phyloP scores from a whole-genome alignment of 1,284 basidiomycete genomes.

The Mycena citricolor region DNA sequence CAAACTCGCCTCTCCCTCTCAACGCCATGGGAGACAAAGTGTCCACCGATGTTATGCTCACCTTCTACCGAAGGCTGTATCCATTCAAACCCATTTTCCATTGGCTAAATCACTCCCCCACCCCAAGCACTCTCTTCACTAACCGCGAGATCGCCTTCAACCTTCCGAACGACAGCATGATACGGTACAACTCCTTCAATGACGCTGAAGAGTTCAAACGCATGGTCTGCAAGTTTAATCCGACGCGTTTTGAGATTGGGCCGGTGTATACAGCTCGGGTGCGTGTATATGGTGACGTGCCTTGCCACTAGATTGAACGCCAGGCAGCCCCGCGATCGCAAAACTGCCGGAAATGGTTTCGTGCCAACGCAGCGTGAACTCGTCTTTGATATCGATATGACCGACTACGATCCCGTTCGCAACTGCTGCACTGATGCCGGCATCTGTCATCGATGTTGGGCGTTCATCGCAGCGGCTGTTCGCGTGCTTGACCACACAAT shows the following conservation, averaged over 20 bases:
- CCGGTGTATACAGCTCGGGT: slow-evolving; percentile 90
- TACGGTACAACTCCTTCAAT: slow-evolving; percentile 93
- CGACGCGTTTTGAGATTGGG: slow-evolving; percentile 95
- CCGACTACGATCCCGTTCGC: slow-evolving; percentile 95
- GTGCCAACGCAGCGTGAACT: slow-evolving; percentile 86
- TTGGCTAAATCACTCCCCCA: slow-evolving; percentile 94
- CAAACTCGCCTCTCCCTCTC: neutral
- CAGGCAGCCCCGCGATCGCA: slow-evolving; percentile 86
- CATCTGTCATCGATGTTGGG: slow-evolving; percentile 95
- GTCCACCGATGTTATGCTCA: slow-evolving; percentile 67
- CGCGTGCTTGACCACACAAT: slow-evolving; percentile 82
- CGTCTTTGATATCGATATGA: slow-evolving; percentile 99
- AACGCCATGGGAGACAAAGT: slow-evolving; percentile 13
- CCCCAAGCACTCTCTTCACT: slow-evolving; percentile 75
- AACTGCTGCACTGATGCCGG: slow-evolving; percentile 93
- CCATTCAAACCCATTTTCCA: slow-evolving; percentile 92
- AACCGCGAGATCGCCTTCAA: slow-evolving; percentile 98
- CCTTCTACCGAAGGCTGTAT: slow-evolving; percentile 90
- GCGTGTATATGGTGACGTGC: slow-evolving; percentile 32
- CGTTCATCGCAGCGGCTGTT: slow-evolving; percentile 91
- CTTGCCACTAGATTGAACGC: slow-evolving; percentile 8
- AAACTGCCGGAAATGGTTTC: slow-evolving; percentile 79
- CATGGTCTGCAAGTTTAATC: slow-evolving; percentile 80
- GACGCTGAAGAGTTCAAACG: slow-evolving; percentile 90
- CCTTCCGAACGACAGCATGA: slow-evolving; percentile 86